Evolutionary conservation across 176 grass and related monocot species (phyloP).

Genomic region (Phoenix dactylifera): DNA sequence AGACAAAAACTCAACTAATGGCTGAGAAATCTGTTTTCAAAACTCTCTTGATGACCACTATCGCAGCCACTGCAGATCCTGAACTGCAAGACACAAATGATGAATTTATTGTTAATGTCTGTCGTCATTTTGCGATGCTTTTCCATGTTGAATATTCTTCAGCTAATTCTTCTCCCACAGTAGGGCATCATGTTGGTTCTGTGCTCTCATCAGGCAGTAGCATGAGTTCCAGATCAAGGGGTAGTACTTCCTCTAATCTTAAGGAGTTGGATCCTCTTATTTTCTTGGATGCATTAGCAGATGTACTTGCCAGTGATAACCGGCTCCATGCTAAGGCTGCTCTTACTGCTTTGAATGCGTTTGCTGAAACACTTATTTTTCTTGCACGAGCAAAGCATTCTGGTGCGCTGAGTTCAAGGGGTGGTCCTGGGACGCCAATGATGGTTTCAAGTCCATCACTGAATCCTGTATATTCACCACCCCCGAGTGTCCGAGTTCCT

Average conservation of each 20-base stretch:
- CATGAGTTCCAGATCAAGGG: constrained; percentile 58
- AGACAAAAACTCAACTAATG: constrained; percentile 97
- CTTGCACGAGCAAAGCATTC: constrained; percentile 77
- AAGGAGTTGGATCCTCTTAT: constrained; percentile 87
- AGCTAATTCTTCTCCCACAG: constrained; percentile 31
- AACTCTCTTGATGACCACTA: constrained; percentile 63
- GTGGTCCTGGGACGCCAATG: constrained; percentile 94
- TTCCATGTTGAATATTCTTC: constrained; percentile 78
- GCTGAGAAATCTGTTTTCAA: constrained; percentile 97
- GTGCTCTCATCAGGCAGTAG: constrained; percentile 38
- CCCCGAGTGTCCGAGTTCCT: constrained; percentile 83
- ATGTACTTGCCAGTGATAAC: constrained; percentile 87
- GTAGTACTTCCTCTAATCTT: constrained; percentile 64
- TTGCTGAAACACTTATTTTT: constrained; percentile 85
- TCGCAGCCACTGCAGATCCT: constrained; percentile 64
- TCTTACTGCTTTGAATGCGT: constrained; percentile 70
- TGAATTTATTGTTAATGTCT: constrained; percentile 82
- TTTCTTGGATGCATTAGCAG: constrained; percentile 91
- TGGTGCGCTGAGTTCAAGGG: constrained; percentile 54
- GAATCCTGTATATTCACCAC: constrained; percentile 98
- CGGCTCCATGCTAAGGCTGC: constrained; percentile 89
- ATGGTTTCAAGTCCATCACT: constrained; percentile 92
- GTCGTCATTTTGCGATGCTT: constrained; percentile 95
- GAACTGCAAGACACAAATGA: constrained; percentile 70
- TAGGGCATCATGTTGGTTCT: constrained; percentile 46